These are phyloP conservation scores for Trichoderma arundinaceum DNA, from an alignment of 2,329 filamentous ascomycete species.

Conservation along the genomic window DNA sequence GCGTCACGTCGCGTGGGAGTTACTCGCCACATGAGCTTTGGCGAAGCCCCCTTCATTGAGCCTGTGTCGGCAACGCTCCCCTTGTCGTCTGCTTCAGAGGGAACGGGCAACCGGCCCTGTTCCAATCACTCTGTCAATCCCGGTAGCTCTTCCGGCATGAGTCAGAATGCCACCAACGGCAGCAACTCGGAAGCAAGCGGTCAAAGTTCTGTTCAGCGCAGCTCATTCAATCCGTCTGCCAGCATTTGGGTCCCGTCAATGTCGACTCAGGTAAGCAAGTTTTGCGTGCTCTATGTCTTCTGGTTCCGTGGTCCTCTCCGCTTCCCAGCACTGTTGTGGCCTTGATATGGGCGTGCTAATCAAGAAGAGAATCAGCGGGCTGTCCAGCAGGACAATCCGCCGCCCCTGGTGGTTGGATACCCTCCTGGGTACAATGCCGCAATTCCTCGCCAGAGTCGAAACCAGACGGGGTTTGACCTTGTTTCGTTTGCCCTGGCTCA, in stretches of 20 bases:
- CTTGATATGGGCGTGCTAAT: background rate
- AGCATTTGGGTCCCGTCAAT: constrained; percentile 13
- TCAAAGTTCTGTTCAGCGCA: background rate
- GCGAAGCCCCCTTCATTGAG: constrained; percentile 17
- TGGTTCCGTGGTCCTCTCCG: background rate
- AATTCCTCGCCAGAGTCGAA: background rate
- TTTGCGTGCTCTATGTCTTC: too few relatives aligned
- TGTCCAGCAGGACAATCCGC: background rate
- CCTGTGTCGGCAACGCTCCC: background rate
- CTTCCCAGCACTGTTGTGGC: background rate
- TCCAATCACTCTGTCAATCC: background rate
- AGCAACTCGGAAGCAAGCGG: background rate
- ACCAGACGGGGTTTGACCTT: background rate
- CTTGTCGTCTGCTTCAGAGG: background rate
- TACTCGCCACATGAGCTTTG: constrained; percentile 4
- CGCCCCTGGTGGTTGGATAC: background rate
- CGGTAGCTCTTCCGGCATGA: background rate
- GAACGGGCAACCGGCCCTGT: background rate
- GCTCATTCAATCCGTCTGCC: constrained; percentile 28
- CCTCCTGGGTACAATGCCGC: background rate
- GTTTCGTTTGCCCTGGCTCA: constrained; percentile 25
- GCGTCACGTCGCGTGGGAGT: background rate
- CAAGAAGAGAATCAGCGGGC: background rate
- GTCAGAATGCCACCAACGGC: background rate
- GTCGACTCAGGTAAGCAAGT: background rate